Base-by-base conservation (phyloP, 139 green algal species). In the Asterochloris erici region DNA sequence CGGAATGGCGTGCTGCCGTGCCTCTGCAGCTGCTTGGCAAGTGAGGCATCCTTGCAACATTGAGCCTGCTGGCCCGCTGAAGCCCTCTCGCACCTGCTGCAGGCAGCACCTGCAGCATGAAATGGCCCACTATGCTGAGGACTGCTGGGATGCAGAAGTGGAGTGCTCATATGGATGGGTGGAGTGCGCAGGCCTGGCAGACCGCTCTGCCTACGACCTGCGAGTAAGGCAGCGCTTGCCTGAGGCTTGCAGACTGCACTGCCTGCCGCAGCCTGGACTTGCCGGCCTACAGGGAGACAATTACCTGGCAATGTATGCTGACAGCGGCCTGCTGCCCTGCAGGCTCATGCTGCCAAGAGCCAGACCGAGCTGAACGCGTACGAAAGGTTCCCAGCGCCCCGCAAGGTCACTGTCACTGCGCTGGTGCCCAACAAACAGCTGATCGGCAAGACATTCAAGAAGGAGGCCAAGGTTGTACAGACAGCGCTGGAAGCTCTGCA, bases 141-240 rank as follows among this genome's bases (percentile, higher is more conserved):
- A 99, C 90, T 99, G 97, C 93, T 99, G 97, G 97, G 96, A 99
- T 85, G 94, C 91, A 62, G 96, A 99, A 91, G 94, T 99, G 70
- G 90, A 99, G 84, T 97, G 91, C 84, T 93, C 88, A 60, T 99
- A 99, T 84, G 97, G 97, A 73, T 99, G 97, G 97, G 88, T 99
- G 29, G 97, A 99, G 91, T 99, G 97, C 84, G 97, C 95, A 11
- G 97, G 97, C 13, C 91, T 99, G 73, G 97, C 97, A 14, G 97
- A 99, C 88, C 91, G 97, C 54, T 95, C 89, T 13, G 97, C 97
- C 0, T 99, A 93, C 82, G 97, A 99, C 89, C 89, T 78, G 28
- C 66, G 17, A 71, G 66, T 26, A 21, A 71, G 66, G 9, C 66
- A 9, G 17, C 66, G 10, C 4, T 71, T 9, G 66, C 21, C 66